Conservation (phyloP, 495 filamentous ascomycete genomes). For the Xylaria castorea region DNA sequence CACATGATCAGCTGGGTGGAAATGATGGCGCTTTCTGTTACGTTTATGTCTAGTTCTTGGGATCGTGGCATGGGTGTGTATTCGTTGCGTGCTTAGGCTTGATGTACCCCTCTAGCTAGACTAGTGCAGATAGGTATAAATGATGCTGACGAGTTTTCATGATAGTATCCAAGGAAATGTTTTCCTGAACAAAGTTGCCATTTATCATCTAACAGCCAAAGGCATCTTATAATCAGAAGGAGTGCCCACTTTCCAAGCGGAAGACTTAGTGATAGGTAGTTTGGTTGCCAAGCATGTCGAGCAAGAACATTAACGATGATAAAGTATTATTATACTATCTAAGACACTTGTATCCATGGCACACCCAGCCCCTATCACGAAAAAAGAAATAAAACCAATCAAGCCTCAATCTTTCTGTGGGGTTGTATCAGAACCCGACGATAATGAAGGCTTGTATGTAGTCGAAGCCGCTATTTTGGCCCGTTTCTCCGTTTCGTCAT, state of each 20-base stretch:
- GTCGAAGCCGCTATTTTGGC: neutral
- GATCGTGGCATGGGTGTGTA: neutral
- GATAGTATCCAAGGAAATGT: neutral
- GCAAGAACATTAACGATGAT: neutral
- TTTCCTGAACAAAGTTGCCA: neutral
- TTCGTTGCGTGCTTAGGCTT: neutral
- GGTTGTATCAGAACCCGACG: neutral
- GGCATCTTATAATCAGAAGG: neutral
- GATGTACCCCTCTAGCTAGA: neutral
- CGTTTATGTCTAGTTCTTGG: constrained; percentile 41
- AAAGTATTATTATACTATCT: neutral
- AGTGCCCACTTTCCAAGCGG: neutral
- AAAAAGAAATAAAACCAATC: neutral
- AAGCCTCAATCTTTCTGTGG: neutral
- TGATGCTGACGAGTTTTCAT: neutral
- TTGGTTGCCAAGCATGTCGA: neutral
- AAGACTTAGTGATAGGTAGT: neutral
- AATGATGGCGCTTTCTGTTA: constrained; percentile 47
- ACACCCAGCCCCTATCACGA: neutral
- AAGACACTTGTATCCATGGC: neutral
- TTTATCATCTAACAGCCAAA: neutral
- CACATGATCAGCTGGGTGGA: constrained; percentile 47
- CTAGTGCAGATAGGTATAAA: neutral
- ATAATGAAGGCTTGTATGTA: neutral
- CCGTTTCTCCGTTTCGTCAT: neutral